These are phyloP conservation scores for Papilionanthe hybrid DNA, from an alignment of 116 monocot species.

Conservation along the genomic window DNA sequence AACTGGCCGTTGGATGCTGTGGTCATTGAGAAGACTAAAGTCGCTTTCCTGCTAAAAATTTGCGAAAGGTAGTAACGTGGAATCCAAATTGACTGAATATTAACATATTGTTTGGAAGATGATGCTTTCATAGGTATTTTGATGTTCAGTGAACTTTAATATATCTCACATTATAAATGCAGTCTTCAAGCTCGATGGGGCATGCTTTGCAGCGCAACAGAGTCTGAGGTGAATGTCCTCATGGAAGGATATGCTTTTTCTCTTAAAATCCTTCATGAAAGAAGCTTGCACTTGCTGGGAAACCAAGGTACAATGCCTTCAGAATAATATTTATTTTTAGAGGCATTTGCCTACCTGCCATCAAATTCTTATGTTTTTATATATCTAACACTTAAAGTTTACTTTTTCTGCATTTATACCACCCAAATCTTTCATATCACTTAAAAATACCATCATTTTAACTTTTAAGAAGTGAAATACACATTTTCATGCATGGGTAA, in stretches of 20 bases:
- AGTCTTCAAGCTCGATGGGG: slow-evolving; percentile 72
- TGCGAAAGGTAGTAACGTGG: slow-evolving; percentile 57
- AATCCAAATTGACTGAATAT: background rate
- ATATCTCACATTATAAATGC: slow-evolving; percentile 9
- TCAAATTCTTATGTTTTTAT: too few species aligned
- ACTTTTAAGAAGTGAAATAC: too few species aligned
- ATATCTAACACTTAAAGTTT: too few species aligned
- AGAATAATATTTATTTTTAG: background rate
- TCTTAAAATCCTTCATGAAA: slow-evolving; percentile 86
- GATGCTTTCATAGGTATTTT: background rate
- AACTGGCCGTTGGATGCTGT: slow-evolving; percentile 78
- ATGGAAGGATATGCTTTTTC: slow-evolving; percentile 85
- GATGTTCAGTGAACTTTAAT: slow-evolving; percentile 5
- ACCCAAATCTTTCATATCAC: too few species aligned
- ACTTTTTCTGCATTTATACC: too few species aligned
- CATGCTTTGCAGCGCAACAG: slow-evolving; percentile 58
- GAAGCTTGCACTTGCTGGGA: slow-evolving; percentile 45
- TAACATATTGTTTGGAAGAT: background rate
- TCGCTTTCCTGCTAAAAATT: slow-evolving; percentile 88
- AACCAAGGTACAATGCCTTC: slow-evolving; percentile 43
- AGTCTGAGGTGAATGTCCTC: slow-evolving; percentile 76
- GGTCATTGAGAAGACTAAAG: slow-evolving; percentile 87
- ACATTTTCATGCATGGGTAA: too few species aligned
- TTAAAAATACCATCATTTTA: too few species aligned
- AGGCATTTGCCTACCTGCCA: too few species aligned